These are phyloP conservation scores for Pinus tabuliformis DNA, from an alignment of 75 land plant species.

Conservation along the genomic window DNA sequence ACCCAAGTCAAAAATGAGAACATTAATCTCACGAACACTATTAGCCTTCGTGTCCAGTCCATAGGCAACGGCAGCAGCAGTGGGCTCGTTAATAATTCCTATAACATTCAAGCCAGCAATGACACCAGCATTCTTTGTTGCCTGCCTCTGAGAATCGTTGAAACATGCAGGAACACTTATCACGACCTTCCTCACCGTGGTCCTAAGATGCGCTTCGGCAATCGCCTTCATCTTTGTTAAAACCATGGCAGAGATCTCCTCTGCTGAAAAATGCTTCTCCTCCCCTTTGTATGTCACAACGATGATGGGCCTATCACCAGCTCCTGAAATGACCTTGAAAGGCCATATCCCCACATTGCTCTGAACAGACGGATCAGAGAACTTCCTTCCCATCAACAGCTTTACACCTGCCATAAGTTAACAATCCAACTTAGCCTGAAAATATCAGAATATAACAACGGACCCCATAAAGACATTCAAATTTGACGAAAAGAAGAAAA, in stretches of 20 bases:
- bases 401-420: not conserved
- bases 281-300: conserved; percentile 10
- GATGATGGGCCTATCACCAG: conserved; percentile 31
- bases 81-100: conserved; percentile 16
- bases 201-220: too few species aligned
- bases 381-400: too few species aligned
- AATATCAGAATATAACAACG: too few species aligned
- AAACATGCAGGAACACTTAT: too few species aligned
- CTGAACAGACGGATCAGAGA: too few species aligned
- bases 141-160: too few species aligned
- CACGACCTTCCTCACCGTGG: too few species aligned
- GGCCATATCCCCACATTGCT: too few species aligned
- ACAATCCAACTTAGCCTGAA: too few species aligned
- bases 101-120: not conserved
- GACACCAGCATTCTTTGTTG: too few species aligned
- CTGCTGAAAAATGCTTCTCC: conserved; percentile 13
- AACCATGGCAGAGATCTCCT: conserved; percentile 36
- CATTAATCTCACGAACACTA: not conserved
- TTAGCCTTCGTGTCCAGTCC: conserved; percentile 20
- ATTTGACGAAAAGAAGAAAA: too few species aligned
- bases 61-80: conserved; percentile 15
- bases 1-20: not conserved
- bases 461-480: too few species aligned
- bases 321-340: conserved; percentile 9
- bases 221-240: not conserved